These are phyloP conservation scores for Obelidium mucronatum DNA, from an alignment of 192 early-diverging fungal species.

Conservation along the genomic window DNA sequence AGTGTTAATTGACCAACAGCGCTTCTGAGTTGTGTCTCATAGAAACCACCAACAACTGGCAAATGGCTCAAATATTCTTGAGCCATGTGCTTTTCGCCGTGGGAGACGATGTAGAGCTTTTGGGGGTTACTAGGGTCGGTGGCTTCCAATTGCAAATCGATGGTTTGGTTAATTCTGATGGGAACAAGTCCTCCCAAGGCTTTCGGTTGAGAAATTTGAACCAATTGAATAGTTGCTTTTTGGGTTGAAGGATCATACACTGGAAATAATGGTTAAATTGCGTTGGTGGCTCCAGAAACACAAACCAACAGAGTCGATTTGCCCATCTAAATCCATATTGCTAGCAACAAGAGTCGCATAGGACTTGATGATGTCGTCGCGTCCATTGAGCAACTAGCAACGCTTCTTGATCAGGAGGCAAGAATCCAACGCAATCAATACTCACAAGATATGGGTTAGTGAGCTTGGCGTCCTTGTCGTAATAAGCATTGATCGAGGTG, in stretches of 20 bases:
- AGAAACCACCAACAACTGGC: conserved; percentile 51
- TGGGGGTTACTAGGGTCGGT: conserved; percentile 18
- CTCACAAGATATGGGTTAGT: conserved; percentile 57
- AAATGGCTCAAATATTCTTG: conserved; percentile 54
- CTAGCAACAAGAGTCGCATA: conserved; percentile 46
- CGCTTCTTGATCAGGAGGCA: neutral
- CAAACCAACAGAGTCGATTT: conserved; percentile 44
- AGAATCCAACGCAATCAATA: neutral
- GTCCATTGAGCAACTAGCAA: conserved; percentile 41
- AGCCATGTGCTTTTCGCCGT: conserved; percentile 48
- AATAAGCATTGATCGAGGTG: conserved; percentile 37
- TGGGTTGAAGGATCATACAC: conserved; percentile 43
- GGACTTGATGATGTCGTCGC: conserved; percentile 53
- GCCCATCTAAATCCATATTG: conserved; percentile 48
- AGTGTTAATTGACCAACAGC: conserved; percentile 54
- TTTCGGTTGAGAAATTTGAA: conserved; percentile 47
- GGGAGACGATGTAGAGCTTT: conserved; percentile 49
- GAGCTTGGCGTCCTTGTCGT: conserved; percentile 41
- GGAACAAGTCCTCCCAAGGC: conserved; percentile 55
- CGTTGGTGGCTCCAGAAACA: neutral
- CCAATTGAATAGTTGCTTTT: conserved; percentile 34
- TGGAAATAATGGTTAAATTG: neutral
- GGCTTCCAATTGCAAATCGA: conserved; percentile 56
- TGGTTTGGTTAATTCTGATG: conserved; percentile 52
- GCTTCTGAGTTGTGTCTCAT: conserved; percentile 45